These are phyloP conservation scores for Luffa acutangula DNA, from an alignment of 306 rosid species.

Conservation along the genomic window DNA sequence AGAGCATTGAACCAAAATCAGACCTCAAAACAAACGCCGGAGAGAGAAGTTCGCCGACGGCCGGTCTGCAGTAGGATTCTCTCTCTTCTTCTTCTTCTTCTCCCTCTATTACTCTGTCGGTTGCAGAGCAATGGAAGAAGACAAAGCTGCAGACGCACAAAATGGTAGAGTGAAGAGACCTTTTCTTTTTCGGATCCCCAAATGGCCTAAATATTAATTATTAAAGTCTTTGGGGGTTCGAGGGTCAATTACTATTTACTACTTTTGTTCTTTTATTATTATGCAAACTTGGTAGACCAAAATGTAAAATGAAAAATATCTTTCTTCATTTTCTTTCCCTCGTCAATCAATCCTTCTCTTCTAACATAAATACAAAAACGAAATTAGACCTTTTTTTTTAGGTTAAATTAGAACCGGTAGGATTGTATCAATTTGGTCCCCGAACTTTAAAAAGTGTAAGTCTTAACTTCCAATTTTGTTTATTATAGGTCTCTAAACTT, in stretches of 20 bases:
- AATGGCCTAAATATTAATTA: slow-evolving; percentile 15
- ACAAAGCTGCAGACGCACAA: slow-evolving; percentile 12
- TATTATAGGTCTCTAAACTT: too few species aligned
- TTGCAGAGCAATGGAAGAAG: slow-evolving; percentile 12
- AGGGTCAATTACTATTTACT: neutral
- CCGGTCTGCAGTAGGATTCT: slow-evolving; percentile 1
- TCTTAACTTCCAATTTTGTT: too few species aligned
- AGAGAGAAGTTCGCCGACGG: neutral
- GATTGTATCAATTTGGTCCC: too few species aligned
- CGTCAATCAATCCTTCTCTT: neutral
- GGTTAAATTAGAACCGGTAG: too few species aligned
- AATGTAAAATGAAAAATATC: neutral
- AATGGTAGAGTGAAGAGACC: neutral
- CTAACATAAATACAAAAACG: neutral
- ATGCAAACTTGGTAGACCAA: neutral
- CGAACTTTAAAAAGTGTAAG: too few species aligned
- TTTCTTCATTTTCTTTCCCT: neutral
- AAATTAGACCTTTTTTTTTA: neutral
- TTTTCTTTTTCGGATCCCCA: slow-evolving; percentile 19
- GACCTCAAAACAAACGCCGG: neutral
- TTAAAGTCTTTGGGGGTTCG: neutral
- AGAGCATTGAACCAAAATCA: slow-evolving; percentile 15
- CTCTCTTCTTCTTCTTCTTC: neutral
- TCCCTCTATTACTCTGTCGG: slow-evolving; percentile 8
- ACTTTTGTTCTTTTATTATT: neutral